phyloP scores from a whole-genome alignment of 2,329 filamentous ascomycete species.

The Pseudocercospora macadamiae region DNA sequence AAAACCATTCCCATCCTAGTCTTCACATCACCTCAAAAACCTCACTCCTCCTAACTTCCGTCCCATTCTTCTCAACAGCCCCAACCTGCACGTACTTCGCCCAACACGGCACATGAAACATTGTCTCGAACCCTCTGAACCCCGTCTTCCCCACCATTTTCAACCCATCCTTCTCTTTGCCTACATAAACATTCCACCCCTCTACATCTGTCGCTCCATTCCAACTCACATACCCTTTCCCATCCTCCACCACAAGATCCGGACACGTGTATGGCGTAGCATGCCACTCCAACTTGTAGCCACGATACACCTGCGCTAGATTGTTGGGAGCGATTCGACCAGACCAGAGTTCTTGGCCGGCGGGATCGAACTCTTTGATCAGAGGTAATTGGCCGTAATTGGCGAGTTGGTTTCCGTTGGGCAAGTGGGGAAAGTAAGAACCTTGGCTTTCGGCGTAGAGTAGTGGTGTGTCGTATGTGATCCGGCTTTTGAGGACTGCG shows the following conservation, averaged over 20 bases:
- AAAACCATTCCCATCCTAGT: neutral
- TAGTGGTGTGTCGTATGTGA: conserved; percentile 4
- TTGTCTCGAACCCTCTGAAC: conserved; percentile 30
- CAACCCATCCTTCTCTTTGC: conserved; percentile 6
- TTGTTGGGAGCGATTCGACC: conserved; percentile 23
- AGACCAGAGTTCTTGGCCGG: conserved; percentile 21
- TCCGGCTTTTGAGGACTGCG: neutral
- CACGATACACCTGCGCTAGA: conserved; percentile 27
- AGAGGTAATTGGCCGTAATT: conserved; percentile 28
- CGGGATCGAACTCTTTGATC: conserved; percentile 25
- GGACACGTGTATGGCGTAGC: conserved; percentile 21
- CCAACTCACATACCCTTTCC: conserved; percentile 31
- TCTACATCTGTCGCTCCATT: conserved; percentile 36
- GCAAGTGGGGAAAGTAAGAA: conserved; percentile 20
- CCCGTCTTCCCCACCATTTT: conserved; percentile 5
- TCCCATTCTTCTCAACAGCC: conserved; percentile 19
- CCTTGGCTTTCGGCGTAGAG: conserved; percentile 29
- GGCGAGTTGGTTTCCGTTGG: conserved; percentile 26
- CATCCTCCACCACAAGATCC: conserved; percentile 12
- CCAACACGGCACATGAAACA: conserved; percentile 19
- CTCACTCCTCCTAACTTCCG: conserved; percentile 13
- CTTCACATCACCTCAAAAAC: conserved; percentile 1
- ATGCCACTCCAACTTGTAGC: conserved; percentile 30
- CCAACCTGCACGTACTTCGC: conserved; percentile 26
- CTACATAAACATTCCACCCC: conserved; percentile 30